Percentiles rank a stretch among this genome's conserved stretches.
Conservation (phyloP, 257 asterid species). For the Mentha longifolia region DNA sequence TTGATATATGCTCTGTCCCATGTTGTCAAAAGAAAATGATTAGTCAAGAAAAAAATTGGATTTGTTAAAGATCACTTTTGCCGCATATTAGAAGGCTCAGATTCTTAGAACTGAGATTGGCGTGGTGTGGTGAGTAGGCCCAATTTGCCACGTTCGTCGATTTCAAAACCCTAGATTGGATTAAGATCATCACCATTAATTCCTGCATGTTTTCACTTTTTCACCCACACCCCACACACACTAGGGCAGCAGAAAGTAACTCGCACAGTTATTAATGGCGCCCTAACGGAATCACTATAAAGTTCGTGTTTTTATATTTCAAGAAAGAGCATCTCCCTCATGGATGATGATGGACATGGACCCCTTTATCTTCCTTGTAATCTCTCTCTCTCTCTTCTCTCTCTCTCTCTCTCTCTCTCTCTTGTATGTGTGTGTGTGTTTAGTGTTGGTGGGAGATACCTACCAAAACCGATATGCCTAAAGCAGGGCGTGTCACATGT, state of each 20-base stretch:
- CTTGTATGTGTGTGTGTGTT: too few relatives aligned
- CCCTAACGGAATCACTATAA: neutral
- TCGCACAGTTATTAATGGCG: neutral
- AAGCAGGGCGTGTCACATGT: conserved; percentile 28
- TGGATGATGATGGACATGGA: too few relatives aligned
- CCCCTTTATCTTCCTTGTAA: too few relatives aligned
- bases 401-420: conserved; percentile 1
- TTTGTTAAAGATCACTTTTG: neutral
- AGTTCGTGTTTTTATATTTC: neutral
- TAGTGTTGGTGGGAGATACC: conserved; percentile 23
- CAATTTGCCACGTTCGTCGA: neutral
- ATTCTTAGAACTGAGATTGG: neutral
- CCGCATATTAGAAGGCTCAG: conserved; percentile 4
- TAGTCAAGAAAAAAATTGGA: neutral
- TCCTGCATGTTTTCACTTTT: neutral
- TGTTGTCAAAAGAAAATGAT: neutral
- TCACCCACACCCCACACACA: neutral
- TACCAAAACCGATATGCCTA: conserved; percentile 11
- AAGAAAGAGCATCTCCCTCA: conserved; percentile 17
- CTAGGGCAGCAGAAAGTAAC: neutral
- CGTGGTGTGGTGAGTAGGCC: neutral
- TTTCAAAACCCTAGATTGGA: conserved; percentile 1
- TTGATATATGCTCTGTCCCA: neutral
- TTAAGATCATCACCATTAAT: neutral
- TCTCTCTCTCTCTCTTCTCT: conserved; percentile 1